These are phyloP conservation scores for Aspergillus costaricaensis DNA, from an alignment of 2,329 filamentous ascomycete genomes.

Conservation along the genomic window DNA sequence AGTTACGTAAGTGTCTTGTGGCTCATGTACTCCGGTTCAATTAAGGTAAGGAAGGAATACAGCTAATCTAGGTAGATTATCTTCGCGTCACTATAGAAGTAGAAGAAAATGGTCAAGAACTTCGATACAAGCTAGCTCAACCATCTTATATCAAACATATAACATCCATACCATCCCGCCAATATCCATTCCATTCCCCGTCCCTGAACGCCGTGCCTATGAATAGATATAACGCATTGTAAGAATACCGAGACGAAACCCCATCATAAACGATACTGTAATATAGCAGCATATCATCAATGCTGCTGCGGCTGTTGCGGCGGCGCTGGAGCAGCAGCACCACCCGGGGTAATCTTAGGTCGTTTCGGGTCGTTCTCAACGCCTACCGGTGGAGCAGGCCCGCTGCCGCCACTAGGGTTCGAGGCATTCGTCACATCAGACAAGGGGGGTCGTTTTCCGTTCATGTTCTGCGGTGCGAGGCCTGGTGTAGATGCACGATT, in stretches of 20 bases:
- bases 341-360: constrained; percentile 27
- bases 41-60: too few species aligned
- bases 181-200: background rate
- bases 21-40: too few species aligned
- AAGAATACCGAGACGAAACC: background rate
- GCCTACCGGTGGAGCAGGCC: constrained; percentile 25
- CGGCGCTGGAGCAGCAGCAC: constrained; percentile 16
- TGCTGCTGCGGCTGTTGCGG: constrained; percentile 14
- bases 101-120: background rate
- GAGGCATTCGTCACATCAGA: constrained; percentile 48
- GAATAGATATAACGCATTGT: background rate
- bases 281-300: background rate
- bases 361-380: constrained; percentile 37
- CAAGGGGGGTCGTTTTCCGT: constrained; percentile 47
- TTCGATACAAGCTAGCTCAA: background rate
- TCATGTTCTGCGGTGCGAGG: constrained; percentile 33
- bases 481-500: constrained; percentile 17
- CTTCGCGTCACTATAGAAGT: too few species aligned
- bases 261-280: background rate
- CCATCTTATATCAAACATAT: background rate
- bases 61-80: too few species aligned
- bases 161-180: background rate
- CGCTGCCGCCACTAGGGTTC: constrained; percentile 19
- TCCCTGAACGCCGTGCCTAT: background rate
- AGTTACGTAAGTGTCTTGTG: too few species aligned